Conservation (phyloP, 2,329 filamentous ascomycete genomes). For the Coniosporium tulheliwenetii region DNA sequence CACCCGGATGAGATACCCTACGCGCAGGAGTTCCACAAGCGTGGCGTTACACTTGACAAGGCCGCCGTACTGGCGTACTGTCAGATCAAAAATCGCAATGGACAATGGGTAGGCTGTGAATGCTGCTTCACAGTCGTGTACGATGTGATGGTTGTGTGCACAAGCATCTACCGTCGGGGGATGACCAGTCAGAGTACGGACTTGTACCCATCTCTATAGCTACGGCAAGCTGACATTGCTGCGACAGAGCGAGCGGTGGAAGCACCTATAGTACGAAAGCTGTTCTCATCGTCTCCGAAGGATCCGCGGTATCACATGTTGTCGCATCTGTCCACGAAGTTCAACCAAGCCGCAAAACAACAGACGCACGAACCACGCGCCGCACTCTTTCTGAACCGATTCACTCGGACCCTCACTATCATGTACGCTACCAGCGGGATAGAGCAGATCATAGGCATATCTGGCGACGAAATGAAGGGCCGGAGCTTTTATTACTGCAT, state of each 20-base stretch:
- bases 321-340: constrained; percentile 70
- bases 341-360: constrained; percentile 38
- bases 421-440: constrained; percentile 78
- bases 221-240: constrained; percentile 6
- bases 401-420: constrained; percentile 65
- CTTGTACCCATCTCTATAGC: neutral
- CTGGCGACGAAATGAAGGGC: constrained; percentile 51
- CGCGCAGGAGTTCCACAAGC: constrained; percentile 55
- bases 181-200: constrained; percentile 59
- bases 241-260: constrained; percentile 55
- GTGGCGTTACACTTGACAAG: constrained; percentile 64
- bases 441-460: constrained; percentile 57
- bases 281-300: constrained; percentile 67
- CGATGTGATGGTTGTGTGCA: constrained; percentile 74
- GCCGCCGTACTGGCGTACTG: constrained; percentile 74
- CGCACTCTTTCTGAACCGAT: constrained; percentile 72
- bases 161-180: constrained; percentile 57
- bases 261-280: constrained; percentile 60
- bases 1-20: constrained; percentile 66
- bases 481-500: constrained; percentile 84
- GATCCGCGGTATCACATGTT: constrained; percentile 86
- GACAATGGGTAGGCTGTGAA: constrained; percentile 65
- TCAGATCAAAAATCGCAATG: constrained; percentile 50
- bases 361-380: constrained; percentile 64
- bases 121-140: constrained; percentile 83